Conservation (phyloP, 75 land plant species). For the Selaginella moellendorffii region DNA sequence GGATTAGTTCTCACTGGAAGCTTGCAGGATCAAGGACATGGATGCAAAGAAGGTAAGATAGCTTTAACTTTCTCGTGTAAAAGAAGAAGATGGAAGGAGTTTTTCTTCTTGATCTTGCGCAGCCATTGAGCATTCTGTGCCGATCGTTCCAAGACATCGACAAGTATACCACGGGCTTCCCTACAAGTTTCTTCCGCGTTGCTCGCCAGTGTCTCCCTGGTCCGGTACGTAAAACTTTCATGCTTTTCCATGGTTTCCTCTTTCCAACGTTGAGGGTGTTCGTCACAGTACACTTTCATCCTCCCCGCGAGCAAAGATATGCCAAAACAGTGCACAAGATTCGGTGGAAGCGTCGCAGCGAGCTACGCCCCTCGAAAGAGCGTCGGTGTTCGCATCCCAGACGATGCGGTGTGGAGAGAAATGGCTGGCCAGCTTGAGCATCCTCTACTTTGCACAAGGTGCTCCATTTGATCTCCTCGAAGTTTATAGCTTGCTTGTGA, state of each 20-base stretch:
- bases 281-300: constrained; percentile 77
- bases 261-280: neutral
- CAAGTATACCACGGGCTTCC: constrained; percentile 74
- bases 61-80: neutral
- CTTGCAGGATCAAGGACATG: constrained; percentile 73
- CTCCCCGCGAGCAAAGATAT: constrained; percentile 77
- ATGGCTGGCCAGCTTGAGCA: constrained; percentile 50
- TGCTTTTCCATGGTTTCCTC: neutral
- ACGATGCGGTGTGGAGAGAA: constrained; percentile 68
- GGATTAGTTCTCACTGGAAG: no score
- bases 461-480: neutral
- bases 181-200: constrained; percentile 71
- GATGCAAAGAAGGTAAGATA: constrained; percentile 54
- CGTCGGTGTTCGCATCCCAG: constrained; percentile 89
- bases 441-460: constrained; percentile 86
- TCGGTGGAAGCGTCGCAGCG: constrained; percentile 41
- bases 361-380: constrained; percentile 58
- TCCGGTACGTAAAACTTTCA: constrained; percentile 39
- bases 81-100: neutral
- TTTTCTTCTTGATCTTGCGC: constrained; percentile 10
- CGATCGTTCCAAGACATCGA: constrained; percentile 71
- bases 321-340: constrained; percentile 66
- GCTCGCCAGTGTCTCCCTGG: constrained; percentile 92
- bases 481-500: neutral
- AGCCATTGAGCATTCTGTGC: constrained; percentile 96